phyloP scores from a whole-genome alignment of 768 basidiomycete species.

The Pisolithus albus region DNA sequence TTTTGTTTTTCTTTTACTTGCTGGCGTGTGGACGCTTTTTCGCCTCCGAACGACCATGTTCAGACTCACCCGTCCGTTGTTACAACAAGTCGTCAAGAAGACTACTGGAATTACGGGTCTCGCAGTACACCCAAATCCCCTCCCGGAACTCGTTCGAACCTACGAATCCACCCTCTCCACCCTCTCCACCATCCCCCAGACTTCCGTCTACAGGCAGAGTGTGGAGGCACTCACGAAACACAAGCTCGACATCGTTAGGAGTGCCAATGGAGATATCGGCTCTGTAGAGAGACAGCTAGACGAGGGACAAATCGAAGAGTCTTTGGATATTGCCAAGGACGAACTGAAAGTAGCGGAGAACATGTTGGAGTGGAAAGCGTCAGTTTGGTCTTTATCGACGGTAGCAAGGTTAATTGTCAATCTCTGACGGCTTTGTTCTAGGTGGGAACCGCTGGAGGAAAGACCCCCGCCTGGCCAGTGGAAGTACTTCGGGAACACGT shows the following conservation, averaged over 20 bases:
- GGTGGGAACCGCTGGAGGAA: slow-evolving; percentile 87
- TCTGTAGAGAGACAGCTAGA: slow-evolving; percentile 68
- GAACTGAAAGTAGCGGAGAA: slow-evolving; percentile 71
- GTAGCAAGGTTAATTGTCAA: slow-evolving; percentile 1
- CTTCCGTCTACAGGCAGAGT: slow-evolving; percentile 85
- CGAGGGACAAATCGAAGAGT: slow-evolving; percentile 85
- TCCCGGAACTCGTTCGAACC: slow-evolving; percentile 67
- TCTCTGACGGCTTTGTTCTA: slow-evolving; percentile 22
- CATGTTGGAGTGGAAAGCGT: slow-evolving; percentile 97
- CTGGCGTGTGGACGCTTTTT: slow-evolving; percentile 8
- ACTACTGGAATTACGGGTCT: slow-evolving; percentile 88
- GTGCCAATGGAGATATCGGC: slow-evolving; percentile 57
- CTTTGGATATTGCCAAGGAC: slow-evolving; percentile 73
- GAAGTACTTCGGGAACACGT: slow-evolving; percentile 66
- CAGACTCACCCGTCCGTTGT: slow-evolving; percentile 66
- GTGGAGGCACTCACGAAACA: slow-evolving; percentile 78
- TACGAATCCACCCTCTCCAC: slow-evolving; percentile 72
- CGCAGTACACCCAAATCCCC: slow-evolving; percentile 74
- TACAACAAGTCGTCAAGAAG: slow-evolving; percentile 56
- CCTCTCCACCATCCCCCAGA: slow-evolving; percentile 65
- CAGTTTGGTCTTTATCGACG: slow-evolving; percentile 32
- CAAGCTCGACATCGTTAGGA: slow-evolving; percentile 68
- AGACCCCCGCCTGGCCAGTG: slow-evolving; percentile 80
- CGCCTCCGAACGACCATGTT: slow-evolving; percentile 48
- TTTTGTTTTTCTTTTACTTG: background rate